These are phyloP conservation scores for Tetragonia tetragonoides DNA, from an alignment of 148 eudicot species.

Conservation along the genomic window DNA sequence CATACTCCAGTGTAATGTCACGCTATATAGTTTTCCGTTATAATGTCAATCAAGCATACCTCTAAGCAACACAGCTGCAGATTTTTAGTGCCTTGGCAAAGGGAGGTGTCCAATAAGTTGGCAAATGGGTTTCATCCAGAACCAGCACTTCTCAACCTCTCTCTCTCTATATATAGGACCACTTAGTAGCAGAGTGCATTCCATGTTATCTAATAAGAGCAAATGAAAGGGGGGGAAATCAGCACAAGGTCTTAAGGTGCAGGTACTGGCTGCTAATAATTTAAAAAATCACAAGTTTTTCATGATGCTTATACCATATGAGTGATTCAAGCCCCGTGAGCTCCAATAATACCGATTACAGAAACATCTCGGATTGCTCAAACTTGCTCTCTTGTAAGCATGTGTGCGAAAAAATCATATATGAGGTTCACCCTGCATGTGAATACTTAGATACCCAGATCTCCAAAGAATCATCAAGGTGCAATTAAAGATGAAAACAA, in stretches of 20 bases:
- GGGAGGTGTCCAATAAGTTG: background rate
- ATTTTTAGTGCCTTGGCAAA: too few species aligned
- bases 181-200: constrained; percentile 84
- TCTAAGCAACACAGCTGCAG: too few species aligned
- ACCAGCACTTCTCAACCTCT: too few species aligned
- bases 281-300: constrained; percentile 60
- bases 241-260: constrained; percentile 64
- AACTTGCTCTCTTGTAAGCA: constrained; percentile 91
- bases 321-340: constrained; percentile 97
- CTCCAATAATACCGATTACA: constrained; percentile 61
- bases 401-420: constrained; percentile 83
- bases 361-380: constrained; percentile 86
- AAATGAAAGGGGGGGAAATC: constrained; percentile 40
- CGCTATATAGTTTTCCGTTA: background rate
- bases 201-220: constrained; percentile 33
- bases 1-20: background rate
- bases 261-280: constrained; percentile 66
- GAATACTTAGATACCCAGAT: constrained; percentile 51
- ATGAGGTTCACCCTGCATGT: constrained; percentile 59
- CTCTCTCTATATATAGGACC: constrained; percentile 7
- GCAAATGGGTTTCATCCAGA: too few species aligned
- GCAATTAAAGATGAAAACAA: too few species aligned
- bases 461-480: constrained; percentile 38
- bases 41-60: background rate
- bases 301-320: constrained; percentile 78